These are phyloP conservation scores for Fusarium fujikuroi DNA, from an alignment of 2,329 filamentous ascomycete species.

Conservation along the genomic window DNA sequence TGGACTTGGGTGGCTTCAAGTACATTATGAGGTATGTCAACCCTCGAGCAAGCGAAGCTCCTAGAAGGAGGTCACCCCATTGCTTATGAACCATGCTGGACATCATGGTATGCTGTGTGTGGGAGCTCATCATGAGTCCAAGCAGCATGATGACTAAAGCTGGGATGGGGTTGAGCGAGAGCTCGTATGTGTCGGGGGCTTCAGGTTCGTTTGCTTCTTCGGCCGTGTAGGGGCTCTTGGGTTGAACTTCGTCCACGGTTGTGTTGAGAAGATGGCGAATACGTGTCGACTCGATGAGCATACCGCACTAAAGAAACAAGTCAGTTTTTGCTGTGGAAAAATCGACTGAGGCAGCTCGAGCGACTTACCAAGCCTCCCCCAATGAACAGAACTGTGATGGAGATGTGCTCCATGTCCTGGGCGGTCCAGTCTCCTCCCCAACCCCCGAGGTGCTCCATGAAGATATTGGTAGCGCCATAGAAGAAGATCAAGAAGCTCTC, in stretches of 20 bases:
- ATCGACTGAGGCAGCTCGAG: not conserved
- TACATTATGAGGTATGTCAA: constrained; percentile 85
- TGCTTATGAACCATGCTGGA: constrained; percentile 94
- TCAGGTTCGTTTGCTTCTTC: constrained; percentile 62
- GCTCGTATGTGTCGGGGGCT: constrained; percentile 73
- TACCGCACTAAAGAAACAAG: constrained; percentile 68
- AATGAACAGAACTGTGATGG: constrained; percentile 93
- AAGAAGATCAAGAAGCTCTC: constrained; percentile 91
- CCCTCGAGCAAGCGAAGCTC: constrained; percentile 80
- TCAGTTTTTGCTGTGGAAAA: constrained; percentile 34
- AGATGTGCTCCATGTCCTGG: constrained; percentile 89
- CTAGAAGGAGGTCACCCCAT: constrained; percentile 88
- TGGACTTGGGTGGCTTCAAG: constrained; percentile 81
- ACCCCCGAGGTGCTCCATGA: constrained; percentile 85
- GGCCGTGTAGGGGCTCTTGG: constrained; percentile 51
- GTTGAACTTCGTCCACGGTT: constrained; percentile 53
- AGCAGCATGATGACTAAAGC: constrained; percentile 86
- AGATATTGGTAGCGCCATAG: constrained; percentile 90
- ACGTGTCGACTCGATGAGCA: constrained; percentile 81
- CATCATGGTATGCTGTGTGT: constrained; percentile 84
- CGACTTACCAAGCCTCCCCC: constrained; percentile 83
- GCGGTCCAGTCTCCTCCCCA: constrained; percentile 78
- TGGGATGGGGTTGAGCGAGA: constrained; percentile 89
- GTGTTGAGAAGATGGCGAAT: constrained; percentile 75
- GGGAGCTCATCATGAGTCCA: constrained; percentile 94